These are phyloP conservation scores for Wickerhamomyces canadensis DNA, from an alignment of 805 yeast genomes.

Conservation along the genomic window DNA sequence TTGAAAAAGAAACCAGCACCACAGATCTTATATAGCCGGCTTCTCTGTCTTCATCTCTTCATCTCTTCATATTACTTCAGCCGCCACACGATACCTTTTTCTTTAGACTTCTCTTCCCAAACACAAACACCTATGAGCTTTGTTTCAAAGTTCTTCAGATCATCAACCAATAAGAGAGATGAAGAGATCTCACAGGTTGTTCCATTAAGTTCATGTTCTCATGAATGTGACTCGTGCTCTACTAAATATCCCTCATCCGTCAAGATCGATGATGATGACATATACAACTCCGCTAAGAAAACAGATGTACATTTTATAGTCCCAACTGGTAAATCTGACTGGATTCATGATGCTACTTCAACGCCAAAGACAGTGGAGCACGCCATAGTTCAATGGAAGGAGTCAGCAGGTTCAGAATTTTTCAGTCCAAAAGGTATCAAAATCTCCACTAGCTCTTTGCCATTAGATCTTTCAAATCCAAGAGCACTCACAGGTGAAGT, in stretches of 20 bases:
- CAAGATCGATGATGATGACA: slow-evolving; percentile 32
- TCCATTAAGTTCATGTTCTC: slow-evolving; percentile 43
- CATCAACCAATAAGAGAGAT: slow-evolving; percentile 10
- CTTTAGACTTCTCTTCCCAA: too few species aligned
- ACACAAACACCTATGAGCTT: too few species aligned
- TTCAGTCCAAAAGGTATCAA: slow-evolving; percentile 32
- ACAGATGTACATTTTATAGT: slow-evolving; percentile 69
- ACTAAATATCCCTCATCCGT: slow-evolving; percentile 47
- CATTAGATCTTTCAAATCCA: slow-evolving; percentile 39
- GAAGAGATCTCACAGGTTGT: slow-evolving; percentile 31
- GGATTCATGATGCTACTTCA: slow-evolving; percentile 71
- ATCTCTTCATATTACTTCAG: too few species aligned
- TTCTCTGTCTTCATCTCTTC: too few species aligned
- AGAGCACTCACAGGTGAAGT: slow-evolving; percentile 37
- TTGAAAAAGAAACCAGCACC: too few species aligned
- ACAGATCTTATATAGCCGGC: too few species aligned
- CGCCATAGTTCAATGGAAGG: slow-evolving; percentile 37
- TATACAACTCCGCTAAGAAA: slow-evolving; percentile 66
- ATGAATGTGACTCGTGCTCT: slow-evolving; percentile 52
- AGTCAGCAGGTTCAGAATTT: slow-evolving; percentile 17
- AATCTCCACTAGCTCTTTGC: slow-evolving; percentile 50
- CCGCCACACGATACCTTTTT: too few species aligned
- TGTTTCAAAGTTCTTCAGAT: too few species aligned
- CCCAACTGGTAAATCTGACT: slow-evolving; percentile 80
- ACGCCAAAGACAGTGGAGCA: slow-evolving; percentile 42